Base-by-base conservation (phyloP, 129 eudicot species). In the Pseudognaphalium luteoalbum region DNA sequence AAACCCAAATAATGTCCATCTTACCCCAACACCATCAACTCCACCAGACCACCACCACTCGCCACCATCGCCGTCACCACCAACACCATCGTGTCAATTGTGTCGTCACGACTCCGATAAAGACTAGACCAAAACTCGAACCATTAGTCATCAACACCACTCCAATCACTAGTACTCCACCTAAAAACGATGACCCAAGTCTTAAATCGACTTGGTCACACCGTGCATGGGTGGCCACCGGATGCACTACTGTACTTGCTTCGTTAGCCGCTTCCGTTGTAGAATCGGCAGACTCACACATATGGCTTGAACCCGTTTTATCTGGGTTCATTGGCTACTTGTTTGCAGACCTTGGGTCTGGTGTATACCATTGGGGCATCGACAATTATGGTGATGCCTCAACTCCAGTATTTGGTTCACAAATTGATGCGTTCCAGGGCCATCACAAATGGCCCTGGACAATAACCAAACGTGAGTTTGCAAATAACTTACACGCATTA, bases 371-470 rank as follows among this genome's bases (percentile, higher is more conserved):
- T 47, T 94, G 98, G 98, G 96, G 91, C 72, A 91, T 94, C 11
- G 98, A 94, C 51, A 93, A 93, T 56, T 94, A 94, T 57, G 98
- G 97, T 2, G 77, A 71, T 33, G 88, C 88, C 65, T 76, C 84
- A 12, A 88, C 97, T 15, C 97, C 96, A 2, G 22, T 94, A 19
- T 86, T 94, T 5, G 98, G 98, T 2, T 28, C 86, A 28, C 98
- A 94, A 54, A 94, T 94, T 5, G 97, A 94, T 20, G 98, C 93
- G 0, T 94, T 94, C 22, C 97, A 94, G 52, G 98, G 98, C 11
- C 98, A 94, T 65, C 98, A 94, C 60, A 91, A 77, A 41, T 89
- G 92, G 91, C 97, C 99, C 7, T 91, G 99, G 97, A 87, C 92
- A 2, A 94, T 94, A 72, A 91, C 97, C 2, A 74, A 81, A 61